Conservation (phyloP, 768 basidiomycete genomes). For the Sarcomyxa edulis region DNA sequence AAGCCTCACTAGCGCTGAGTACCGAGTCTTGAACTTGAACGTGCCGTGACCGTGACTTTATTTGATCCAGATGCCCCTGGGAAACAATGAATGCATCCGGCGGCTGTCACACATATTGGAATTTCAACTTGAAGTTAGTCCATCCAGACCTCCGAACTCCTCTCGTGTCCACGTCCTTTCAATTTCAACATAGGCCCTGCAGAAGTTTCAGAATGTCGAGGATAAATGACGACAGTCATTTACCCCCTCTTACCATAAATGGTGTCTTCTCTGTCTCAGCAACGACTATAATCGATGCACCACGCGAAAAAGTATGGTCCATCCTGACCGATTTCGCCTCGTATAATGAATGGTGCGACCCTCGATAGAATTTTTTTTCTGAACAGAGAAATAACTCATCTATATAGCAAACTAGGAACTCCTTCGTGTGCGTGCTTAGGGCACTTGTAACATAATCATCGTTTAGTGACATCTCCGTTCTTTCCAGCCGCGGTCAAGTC, state of each 20-base stretch:
- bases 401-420: conserved; percentile 48
- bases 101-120: too few relatives aligned
- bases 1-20: too few relatives aligned
- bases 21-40: too few relatives aligned
- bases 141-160: too few relatives aligned
- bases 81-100: too few relatives aligned
- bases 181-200: too few relatives aligned
- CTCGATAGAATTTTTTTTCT: background rate
- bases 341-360: conserved; percentile 54
- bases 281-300: conserved; percentile 54
- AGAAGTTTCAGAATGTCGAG: too few relatives aligned
- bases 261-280: conserved; percentile 45
- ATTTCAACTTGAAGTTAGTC: too few relatives aligned
- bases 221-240: too few relatives aligned
- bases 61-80: too few relatives aligned
- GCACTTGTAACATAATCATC: background rate
- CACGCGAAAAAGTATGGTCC: conserved; percentile 55
- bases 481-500: conserved; percentile 42
- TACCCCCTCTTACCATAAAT: conserved; percentile 33
- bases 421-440: conserved; percentile 48
- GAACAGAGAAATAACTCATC: conserved; percentile 1
- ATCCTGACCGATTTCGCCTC: conserved; percentile 55
- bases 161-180: too few relatives aligned
- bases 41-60: too few relatives aligned
- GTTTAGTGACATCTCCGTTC: conserved; percentile 2